phyloP scores from a whole-genome alignment of 164 flowering plant species.

The Vitis amurensis region DNA sequence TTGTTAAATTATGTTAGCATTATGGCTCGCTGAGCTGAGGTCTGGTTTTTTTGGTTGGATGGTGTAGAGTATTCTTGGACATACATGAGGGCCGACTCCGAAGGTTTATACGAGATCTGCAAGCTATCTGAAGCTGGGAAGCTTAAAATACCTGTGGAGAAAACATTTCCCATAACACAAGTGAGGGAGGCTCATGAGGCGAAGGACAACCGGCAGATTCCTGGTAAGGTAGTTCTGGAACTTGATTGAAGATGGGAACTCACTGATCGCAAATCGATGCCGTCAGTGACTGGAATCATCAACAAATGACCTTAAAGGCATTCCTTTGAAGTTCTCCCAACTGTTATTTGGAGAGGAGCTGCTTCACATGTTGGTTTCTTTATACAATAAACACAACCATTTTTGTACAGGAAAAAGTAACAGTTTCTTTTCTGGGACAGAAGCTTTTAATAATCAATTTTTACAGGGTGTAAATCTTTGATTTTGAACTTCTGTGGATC shows the following conservation, averaged over 20 bases:
- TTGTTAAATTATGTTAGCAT: background rate
- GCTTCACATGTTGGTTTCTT: no score
- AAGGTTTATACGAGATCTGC: conserved; percentile 77
- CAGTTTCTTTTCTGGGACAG: no score
- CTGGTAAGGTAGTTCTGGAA: conserved; percentile 92
- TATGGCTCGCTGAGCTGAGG: background rate
- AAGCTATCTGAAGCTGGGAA: conserved; percentile 70
- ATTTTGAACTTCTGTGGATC: no score
- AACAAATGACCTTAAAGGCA: background rate
- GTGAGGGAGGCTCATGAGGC: conserved; percentile 90
- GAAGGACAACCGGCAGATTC: conserved; percentile 62
- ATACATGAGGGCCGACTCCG: conserved; percentile 90
- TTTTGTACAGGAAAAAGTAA: no score
- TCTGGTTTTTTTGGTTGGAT: background rate
- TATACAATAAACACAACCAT: no score
- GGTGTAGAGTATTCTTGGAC: conserved; percentile 87
- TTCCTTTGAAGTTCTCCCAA: background rate
- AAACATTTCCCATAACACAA: conserved; percentile 73
- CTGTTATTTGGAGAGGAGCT: no score
- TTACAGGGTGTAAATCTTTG: no score
- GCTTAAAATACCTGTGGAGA: conserved; percentile 79
- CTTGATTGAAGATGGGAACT: conserved; percentile 43
- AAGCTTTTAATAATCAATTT: no score
- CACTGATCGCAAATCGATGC: background rate
- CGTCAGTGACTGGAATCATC: background rate